phyloP scores from a whole-genome alignment of 768 basidiomycete species.

The Rhodotorula toruloides region DNA sequence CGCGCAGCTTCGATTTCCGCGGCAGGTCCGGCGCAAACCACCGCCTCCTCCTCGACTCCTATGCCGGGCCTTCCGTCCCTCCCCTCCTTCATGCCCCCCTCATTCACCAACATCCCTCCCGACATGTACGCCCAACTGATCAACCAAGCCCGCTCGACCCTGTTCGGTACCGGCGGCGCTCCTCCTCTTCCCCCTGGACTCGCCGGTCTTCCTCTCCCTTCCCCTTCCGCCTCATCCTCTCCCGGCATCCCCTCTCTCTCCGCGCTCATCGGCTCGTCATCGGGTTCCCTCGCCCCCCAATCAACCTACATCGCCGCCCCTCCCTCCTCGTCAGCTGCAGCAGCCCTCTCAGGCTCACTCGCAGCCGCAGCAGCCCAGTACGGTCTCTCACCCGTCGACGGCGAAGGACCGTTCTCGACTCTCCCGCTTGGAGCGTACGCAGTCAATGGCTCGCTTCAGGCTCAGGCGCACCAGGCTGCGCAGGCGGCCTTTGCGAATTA shows the following conservation, averaged over 20 bases:
- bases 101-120: background rate
- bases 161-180: background rate
- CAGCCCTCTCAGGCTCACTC: background rate
- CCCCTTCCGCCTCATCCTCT: too few species aligned
- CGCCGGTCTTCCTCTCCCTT: background rate
- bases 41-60: too few species aligned
- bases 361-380: background rate
- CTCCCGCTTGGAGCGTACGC: too few species aligned
- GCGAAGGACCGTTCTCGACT: background rate
- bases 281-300: background rate
- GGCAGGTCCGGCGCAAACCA: too few species aligned
- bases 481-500: too few species aligned
- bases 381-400: too few species aligned
- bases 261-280: background rate
- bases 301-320: slow-evolving; percentile 2
- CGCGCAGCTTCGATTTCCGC: too few species aligned
- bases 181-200: background rate
- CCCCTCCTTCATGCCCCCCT: too few species aligned
- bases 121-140: slow-evolving; percentile 5
- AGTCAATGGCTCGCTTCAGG: too few species aligned
- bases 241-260: too few species aligned
- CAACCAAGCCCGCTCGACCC: slow-evolving; percentile 3
- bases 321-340: background rate
- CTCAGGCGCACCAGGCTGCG: too few species aligned
- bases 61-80: too few species aligned